Conservation (phyloP, 495 filamentous ascomycete genomes). For the Umbilicaria muhlenbergii region DNA sequence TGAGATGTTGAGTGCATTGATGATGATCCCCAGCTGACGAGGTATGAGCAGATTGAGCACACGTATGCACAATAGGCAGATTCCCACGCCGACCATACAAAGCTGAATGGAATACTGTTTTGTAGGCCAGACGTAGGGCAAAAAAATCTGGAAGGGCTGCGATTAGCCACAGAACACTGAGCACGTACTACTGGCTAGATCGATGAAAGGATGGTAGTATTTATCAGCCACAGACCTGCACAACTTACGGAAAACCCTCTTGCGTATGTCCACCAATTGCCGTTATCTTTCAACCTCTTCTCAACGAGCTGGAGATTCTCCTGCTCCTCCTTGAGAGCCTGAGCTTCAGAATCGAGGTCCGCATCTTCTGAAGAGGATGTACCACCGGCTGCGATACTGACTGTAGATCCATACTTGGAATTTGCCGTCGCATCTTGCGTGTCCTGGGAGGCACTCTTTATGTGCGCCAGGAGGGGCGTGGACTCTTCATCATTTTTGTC, state of each 20-base stretch:
- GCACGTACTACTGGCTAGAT: too few species aligned
- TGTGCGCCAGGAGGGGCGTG: conserved; percentile 11
- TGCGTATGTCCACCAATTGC: conserved; percentile 48
- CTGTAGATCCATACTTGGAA: conserved; percentile 10
- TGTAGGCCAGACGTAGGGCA: conserved; percentile 51
- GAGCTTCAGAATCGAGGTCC: background rate
- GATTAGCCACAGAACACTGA: too few species aligned
- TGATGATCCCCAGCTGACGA: conserved; percentile 47
- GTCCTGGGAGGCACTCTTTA: background rate
- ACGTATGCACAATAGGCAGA: conserved; percentile 46
- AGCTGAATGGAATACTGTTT: conserved; percentile 38
- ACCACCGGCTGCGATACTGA: conserved; percentile 2
- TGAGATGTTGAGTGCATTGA: conserved; percentile 32
- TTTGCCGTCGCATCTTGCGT: conserved; percentile 1
- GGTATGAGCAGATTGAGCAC: conserved; percentile 49
- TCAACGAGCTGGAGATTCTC: conserved; percentile 20
- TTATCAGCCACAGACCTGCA: too few species aligned
- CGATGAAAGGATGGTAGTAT: too few species aligned
- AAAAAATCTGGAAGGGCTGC: conserved; percentile 29
- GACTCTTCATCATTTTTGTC: conserved; percentile 16
- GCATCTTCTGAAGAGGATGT: too few species aligned
- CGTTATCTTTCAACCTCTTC: conserved; percentile 42
- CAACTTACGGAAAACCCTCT: conserved; percentile 40
- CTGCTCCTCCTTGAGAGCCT: conserved; percentile 11
- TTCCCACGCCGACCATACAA: conserved; percentile 35